These are phyloP conservation scores for Tanozyma kutaoensis DNA, from an alignment of 805 yeast genomes.

Conservation along the genomic window DNA sequence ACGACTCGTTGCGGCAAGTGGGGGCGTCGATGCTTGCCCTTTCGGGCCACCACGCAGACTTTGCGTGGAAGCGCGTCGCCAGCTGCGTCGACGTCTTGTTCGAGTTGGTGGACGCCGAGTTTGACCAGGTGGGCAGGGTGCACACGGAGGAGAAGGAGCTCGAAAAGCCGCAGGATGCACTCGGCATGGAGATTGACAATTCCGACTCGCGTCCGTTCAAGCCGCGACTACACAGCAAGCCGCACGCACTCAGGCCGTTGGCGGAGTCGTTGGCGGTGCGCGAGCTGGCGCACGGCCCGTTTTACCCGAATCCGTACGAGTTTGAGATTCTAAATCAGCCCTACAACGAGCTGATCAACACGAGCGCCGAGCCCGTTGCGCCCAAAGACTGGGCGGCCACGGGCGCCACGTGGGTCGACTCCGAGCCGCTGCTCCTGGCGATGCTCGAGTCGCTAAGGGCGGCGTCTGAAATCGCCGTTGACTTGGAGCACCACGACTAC, in stretches of 20 bases:
- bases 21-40: conserved; percentile 32
- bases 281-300: conserved; percentile 30
- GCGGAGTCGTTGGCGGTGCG: conserved; percentile 33
- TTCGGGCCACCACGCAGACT: too few relatives aligned
- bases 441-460: conserved; percentile 42
- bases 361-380: conserved; percentile 27
- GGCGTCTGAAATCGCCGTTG: conserved; percentile 69
- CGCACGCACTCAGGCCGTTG: conserved; percentile 47
- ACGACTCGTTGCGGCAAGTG: conserved; percentile 28
- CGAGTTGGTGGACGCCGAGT: conserved; percentile 63
- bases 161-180: conserved; percentile 58
- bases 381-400: conserved; percentile 54
- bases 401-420: conserved; percentile 62
- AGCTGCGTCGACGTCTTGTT: conserved; percentile 54
- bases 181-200: conserved; percentile 51
- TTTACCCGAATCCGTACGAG: conserved; percentile 71
- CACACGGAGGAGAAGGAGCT: conserved; percentile 9
- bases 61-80: conserved; percentile 50
- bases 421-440: conserved; percentile 30
- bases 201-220: conserved; percentile 58
- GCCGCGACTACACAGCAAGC: conserved; percentile 63
- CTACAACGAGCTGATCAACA: conserved; percentile 48
- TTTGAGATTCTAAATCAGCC: conserved; percentile 57
- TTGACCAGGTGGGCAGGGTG: conserved; percentile 31
- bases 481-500: conserved; percentile 91